These are phyloP conservation scores for Aspergillus saccharolyticus DNA, from an alignment of 495 filamentous ascomycete genomes.

Conservation along the genomic window DNA sequence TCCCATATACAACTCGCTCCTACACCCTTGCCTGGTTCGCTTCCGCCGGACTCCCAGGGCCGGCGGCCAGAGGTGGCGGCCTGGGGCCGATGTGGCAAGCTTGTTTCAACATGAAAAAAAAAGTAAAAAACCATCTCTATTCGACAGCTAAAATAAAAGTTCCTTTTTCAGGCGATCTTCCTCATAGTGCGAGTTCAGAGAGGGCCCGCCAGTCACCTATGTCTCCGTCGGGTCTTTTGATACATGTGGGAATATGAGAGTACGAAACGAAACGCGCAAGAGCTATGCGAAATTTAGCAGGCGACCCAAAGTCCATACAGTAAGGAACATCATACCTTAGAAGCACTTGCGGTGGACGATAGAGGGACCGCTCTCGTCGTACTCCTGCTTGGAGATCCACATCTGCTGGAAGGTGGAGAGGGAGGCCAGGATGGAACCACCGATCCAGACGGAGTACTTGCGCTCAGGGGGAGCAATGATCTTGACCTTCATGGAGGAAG, in stretches of 20 bases:
- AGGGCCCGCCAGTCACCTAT: conserved; percentile 41
- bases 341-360: conserved; percentile 99
- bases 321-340: conserved; percentile 53
- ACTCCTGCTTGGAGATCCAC: conserved; percentile 99
- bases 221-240: conserved; percentile 45
- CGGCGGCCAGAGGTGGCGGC: conserved; percentile 14
- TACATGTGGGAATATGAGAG: conserved; percentile 48
- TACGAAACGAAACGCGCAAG: conserved; percentile 30
- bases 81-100: conserved; percentile 20
- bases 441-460: conserved; percentile 97
- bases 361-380: conserved; percentile 98
- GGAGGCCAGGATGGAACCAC: conserved; percentile 98
- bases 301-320: background rate
- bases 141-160: conserved; percentile 43
- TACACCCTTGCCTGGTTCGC: conserved; percentile 15
- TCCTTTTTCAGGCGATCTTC: conserved; percentile 46
- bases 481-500: conserved; percentile 87
- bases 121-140: conserved; percentile 37
- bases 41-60: conserved; percentile 5
- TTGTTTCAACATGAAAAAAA: conserved; percentile 12
- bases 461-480: conserved; percentile 73
- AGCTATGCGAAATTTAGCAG: conserved; percentile 11
- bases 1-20: conserved; percentile 21
- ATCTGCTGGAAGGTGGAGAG: conserved; percentile 99
- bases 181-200: conserved; percentile 46